These are phyloP conservation scores for Hydrangea macrophylla DNA, from an alignment of 148 eudicot species.

Conservation along the genomic window DNA sequence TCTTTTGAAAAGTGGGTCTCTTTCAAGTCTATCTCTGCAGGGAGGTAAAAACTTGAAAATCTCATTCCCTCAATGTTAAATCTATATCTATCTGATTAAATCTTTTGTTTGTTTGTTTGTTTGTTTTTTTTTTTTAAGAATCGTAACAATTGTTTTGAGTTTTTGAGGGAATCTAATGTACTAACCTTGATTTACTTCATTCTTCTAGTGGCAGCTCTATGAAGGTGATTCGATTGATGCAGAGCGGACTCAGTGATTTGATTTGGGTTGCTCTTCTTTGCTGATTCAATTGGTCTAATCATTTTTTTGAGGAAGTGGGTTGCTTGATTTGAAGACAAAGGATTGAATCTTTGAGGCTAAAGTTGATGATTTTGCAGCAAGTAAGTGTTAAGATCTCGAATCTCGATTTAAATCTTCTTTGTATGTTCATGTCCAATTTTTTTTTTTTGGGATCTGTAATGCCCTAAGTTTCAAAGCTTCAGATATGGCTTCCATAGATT, in stretches of 20 bases:
- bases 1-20: slow-evolving; percentile 36
- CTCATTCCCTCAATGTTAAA: slow-evolving; percentile 24
- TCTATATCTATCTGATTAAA: not conserved
- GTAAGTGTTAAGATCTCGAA: slow-evolving; percentile 60
- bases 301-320: slow-evolving; percentile 27
- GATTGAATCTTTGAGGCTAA: slow-evolving; percentile 39
- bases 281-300: slow-evolving; percentile 14
- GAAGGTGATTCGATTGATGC: slow-evolving; percentile 11
- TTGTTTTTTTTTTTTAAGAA: too few species aligned
- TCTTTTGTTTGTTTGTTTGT: too few species aligned
- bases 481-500: slow-evolving; percentile 6
- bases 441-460: slow-evolving; percentile 43
- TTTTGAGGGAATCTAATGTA: not conserved
- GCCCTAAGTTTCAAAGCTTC: slow-evolving; percentile 21
- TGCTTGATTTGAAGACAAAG: slow-evolving; percentile 28
- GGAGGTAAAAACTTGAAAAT: slow-evolving; percentile 1
- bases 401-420: slow-evolving; percentile 9
- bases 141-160: too few species aligned
- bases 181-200: not conserved
- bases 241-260: slow-evolving; percentile 8
- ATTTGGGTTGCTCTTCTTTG: slow-evolving; percentile 3
- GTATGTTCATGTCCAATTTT: slow-evolving; percentile 10
- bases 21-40: slow-evolving; percentile 26
- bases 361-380: slow-evolving; percentile 32
- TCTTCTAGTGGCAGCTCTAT: not conserved